phyloP scores from a whole-genome alignment of 164 flowering plant species.

The Tetracentron sinense region DNA sequence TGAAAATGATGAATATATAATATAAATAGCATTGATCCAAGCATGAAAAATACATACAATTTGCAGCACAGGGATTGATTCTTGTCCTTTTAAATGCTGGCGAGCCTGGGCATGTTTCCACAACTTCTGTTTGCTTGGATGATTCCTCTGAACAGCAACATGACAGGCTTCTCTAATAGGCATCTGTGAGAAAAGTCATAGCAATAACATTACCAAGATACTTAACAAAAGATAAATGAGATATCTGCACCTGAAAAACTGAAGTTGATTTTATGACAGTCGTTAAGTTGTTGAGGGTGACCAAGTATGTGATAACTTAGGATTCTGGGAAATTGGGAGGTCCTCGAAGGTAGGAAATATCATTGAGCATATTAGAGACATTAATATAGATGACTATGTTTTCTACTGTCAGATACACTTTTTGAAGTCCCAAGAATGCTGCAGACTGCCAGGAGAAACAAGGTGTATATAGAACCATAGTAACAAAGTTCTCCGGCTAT shows the following conservation, averaged over 20 bases:
- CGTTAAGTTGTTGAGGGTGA: no score
- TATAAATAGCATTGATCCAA: neutral
- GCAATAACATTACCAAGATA: neutral
- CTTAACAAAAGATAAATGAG: neutral
- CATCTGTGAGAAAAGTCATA: conserved; percentile 45
- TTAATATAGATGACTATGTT: no score
- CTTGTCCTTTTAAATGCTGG: conserved; percentile 58
- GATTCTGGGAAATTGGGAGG: no score
- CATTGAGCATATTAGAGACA: no score
- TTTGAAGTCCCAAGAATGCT: no score
- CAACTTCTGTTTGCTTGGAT: conserved; percentile 80
- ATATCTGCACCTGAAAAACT: neutral
- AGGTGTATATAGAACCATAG: no score
- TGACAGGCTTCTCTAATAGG: conserved; percentile 99
- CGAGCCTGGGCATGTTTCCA: conserved; percentile 97
- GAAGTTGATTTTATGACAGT: neutral
- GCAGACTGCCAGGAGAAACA: no score
- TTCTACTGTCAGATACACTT: no score
- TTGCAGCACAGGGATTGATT: conserved; percentile 74
- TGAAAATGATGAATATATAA: neutral
- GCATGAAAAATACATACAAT: conserved; percentile 53
- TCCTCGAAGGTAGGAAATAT: no score
- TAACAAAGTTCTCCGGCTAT: no score
- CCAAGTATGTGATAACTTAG: no score
- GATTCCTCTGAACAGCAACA: conserved; percentile 83